Evolutionary conservation across 768 basidiomycete genomes (phyloP).

Genomic region (Hericium erinaceus): DNA sequence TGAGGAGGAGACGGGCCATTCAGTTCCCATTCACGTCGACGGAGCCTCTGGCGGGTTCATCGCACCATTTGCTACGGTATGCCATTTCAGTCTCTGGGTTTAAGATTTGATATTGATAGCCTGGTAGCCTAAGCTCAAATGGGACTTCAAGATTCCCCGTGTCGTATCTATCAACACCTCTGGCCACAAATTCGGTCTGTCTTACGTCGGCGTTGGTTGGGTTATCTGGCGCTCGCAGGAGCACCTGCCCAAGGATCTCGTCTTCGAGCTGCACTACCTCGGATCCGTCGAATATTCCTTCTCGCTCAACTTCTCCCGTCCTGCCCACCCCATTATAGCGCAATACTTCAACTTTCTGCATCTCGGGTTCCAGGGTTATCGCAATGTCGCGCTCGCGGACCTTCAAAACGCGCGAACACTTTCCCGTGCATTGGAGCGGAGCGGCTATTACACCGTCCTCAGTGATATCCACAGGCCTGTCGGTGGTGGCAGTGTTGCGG

Average conservation of each 20-base stretch:
- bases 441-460: conserved; percentile 41
- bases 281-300: conserved; percentile 66
- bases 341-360: conserved; percentile 60
- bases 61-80: conserved; percentile 43
- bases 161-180: conserved; percentile 52
- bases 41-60: conserved; percentile 55
- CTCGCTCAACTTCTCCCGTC: conserved; percentile 52
- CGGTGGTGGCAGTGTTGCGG: conserved; percentile 6
- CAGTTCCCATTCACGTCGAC: conserved; percentile 42
- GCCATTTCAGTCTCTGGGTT: no score
- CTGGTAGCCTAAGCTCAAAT: conserved; percentile 33
- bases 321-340: conserved; percentile 50
- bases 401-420: conserved; percentile 57
- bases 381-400: conserved; percentile 36
- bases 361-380: conserved; percentile 48
- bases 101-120: conserved; percentile 1
- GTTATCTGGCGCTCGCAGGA: conserved; percentile 51
- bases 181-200: conserved; percentile 52
- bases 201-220: conserved; percentile 55
- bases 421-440: conserved; percentile 51
- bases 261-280: conserved; percentile 51
- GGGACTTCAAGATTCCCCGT: conserved; percentile 54
- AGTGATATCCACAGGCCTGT: conserved; percentile 46
- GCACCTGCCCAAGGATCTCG: conserved; percentile 57
- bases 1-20: conserved; percentile 34